A percentile compares a stretch with the other conserved stretches of the same genome.
Evolutionary conservation across 2,329 filamentous ascomycete species (phyloP).

Genomic region (Ophiostoma sp.): DNA sequence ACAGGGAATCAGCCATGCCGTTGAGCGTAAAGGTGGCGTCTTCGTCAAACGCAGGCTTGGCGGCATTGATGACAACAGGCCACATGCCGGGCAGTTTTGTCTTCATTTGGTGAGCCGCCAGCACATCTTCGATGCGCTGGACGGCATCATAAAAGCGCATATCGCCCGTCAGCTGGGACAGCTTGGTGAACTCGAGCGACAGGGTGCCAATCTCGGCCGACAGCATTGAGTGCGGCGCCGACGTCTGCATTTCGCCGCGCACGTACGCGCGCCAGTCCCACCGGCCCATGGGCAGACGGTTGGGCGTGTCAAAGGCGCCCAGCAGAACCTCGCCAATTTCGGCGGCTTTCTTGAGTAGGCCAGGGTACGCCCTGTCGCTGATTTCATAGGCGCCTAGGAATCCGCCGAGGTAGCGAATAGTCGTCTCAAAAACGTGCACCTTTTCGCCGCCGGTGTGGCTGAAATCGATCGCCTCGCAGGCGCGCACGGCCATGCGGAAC

Average conservation of each 20-base stretch:
- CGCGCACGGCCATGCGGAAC: slow-evolving; percentile 58
- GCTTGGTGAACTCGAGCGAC: slow-evolving; percentile 56
- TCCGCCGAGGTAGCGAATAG: slow-evolving; percentile 65
- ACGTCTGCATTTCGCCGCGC: slow-evolving; percentile 40
- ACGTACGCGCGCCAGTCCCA: slow-evolving; percentile 53
- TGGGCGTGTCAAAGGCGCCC: slow-evolving; percentile 62
- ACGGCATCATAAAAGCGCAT: slow-evolving; percentile 58
- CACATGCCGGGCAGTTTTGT: slow-evolving; percentile 59
- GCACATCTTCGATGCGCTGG: slow-evolving; percentile 51
- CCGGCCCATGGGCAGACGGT: slow-evolving; percentile 57
- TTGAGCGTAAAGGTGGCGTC: slow-evolving; percentile 53
- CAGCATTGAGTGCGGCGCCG: slow-evolving; percentile 36
- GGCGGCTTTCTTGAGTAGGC: slow-evolving; percentile 56
- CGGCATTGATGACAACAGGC: slow-evolving; percentile 50
- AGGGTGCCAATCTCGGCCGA: slow-evolving; percentile 54
- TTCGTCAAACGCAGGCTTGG: slow-evolving; percentile 52
- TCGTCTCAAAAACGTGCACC: slow-evolving; percentile 66
- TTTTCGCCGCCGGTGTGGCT: slow-evolving; percentile 44
- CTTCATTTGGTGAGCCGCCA: slow-evolving; percentile 49
- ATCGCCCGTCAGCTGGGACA: slow-evolving; percentile 59
- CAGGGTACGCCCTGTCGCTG: slow-evolving; percentile 48
- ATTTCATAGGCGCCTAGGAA: slow-evolving; percentile 66
- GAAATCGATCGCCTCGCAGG: slow-evolving; percentile 57
- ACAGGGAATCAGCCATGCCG: slow-evolving; percentile 53
- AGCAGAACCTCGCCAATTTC: slow-evolving; percentile 62